A percentile compares a stretch with the other conserved stretches of the same genome.
These are phyloP conservation scores for Calcarisporium arbuscula DNA, from an alignment of 2,329 filamentous ascomycete genomes.

Conservation along the genomic window DNA sequence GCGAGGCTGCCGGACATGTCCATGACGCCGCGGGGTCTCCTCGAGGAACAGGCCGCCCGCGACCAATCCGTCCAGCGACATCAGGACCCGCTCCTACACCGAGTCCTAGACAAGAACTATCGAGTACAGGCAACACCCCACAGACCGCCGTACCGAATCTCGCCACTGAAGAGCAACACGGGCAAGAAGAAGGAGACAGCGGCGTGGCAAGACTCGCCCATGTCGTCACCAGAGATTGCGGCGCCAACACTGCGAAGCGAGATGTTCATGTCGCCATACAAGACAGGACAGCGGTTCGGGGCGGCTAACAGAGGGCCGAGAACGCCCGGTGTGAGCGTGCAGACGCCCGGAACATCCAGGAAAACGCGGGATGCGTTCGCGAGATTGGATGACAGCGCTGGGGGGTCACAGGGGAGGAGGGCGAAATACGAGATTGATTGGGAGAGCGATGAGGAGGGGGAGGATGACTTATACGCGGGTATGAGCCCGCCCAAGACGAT, in stretches of 20 bases:
- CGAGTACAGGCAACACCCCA: constrained; percentile 88
- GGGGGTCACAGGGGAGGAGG: constrained; percentile 14
- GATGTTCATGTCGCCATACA: constrained; percentile 72
- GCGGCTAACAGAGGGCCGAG: constrained; percentile 45
- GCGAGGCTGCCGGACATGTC: constrained; percentile 55
- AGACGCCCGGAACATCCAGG: constrained; percentile 57
- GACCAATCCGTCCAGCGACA: constrained; percentile 29
- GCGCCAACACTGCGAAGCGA: constrained; percentile 80
- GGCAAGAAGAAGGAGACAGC: constrained; percentile 25
- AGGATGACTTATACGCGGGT: constrained; percentile 56
- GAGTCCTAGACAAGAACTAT: constrained; percentile 92
- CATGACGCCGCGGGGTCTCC: constrained; percentile 49
- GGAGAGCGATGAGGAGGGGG: constrained; percentile 68
- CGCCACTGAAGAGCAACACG: constrained; percentile 33
- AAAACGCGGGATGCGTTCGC: constrained; percentile 46
- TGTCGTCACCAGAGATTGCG: constrained; percentile 70
- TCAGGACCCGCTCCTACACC: constrained; percentile 78
- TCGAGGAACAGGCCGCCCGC: constrained; percentile 23
- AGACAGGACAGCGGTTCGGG: constrained; percentile 37
- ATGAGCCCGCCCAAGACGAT: constrained; percentile 93
- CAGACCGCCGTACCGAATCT: constrained; percentile 40
- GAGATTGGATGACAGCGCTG: constrained; percentile 15
- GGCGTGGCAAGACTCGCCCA: constrained; percentile 51
- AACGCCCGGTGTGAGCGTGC: constrained; percentile 79
- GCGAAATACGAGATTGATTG: constrained; percentile 57